Evolutionary conservation across 257 asterid species (phyloP).

Genomic region (Capsicum rhomboideum): DNA sequence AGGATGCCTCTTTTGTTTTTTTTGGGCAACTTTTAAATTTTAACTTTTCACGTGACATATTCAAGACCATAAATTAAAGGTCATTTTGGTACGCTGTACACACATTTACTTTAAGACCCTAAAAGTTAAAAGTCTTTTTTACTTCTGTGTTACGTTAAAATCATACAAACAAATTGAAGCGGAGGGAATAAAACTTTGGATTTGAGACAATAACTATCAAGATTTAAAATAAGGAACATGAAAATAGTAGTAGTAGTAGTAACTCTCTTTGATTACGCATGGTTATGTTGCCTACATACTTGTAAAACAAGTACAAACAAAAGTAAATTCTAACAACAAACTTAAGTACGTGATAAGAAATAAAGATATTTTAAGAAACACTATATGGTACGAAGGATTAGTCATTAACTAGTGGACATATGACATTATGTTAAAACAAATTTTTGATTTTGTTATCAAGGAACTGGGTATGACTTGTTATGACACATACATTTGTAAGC

Average conservation of each 20-base stretch:
- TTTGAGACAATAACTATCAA: background rate
- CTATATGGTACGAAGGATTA: background rate
- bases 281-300: background rate
- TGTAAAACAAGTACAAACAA: background rate
- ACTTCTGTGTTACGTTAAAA: no score
- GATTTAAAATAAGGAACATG: no score
- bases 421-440: background rate
- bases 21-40: no score
- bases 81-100: no score
- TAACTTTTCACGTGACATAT: no score
- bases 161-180: no score
- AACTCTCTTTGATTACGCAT: background rate
- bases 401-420: background rate
- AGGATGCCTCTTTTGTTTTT: no score
- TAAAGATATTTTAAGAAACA: background rate
- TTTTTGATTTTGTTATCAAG: conserved; percentile 14
- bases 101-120: no score
- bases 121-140: no score
- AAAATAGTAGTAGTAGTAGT: no score
- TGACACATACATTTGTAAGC: conserved; percentile 86
- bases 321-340: background rate
- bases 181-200: background rate
- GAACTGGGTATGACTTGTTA: conserved; percentile 82
- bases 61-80: no score
- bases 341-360: background rate